phyloP scores from a whole-genome alignment of 192 early-diverging fungal genomes.

The Linnemannia exigua region DNA sequence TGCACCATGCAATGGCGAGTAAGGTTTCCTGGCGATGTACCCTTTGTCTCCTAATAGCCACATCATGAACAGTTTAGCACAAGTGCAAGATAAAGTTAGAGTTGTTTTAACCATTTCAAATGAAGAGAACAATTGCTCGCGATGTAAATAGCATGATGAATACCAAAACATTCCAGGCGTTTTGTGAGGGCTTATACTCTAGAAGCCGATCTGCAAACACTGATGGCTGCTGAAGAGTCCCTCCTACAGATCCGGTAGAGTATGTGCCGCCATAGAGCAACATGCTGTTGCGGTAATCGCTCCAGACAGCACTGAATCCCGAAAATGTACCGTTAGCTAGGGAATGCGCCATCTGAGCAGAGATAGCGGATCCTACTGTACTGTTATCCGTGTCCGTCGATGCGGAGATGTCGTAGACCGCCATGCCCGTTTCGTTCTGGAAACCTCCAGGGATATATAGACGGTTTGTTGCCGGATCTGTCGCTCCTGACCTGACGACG shows the following conservation, averaged over 20 bases:
- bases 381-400: neutral
- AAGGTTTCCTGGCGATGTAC: neutral
- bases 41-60: neutral
- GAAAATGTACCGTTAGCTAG: neutral
- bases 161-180: neutral
- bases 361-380: no score
- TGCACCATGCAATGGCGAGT: constrained; percentile 4
- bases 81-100: neutral
- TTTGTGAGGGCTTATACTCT: neutral
- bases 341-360: neutral
- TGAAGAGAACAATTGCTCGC: neutral
- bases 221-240: neutral
- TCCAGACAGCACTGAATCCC: neutral
- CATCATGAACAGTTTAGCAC: neutral
- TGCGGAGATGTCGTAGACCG: neutral
- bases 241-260: neutral
- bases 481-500: neutral
- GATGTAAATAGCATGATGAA: neutral
- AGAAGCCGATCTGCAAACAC: neutral
- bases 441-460: neutral
- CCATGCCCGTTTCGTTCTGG: neutral
- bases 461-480: neutral
- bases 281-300: neutral
- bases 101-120: neutral
- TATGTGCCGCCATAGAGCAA: neutral